phyloP scores from a whole-genome alignment of 805 yeast species.

The Yamadazyma kitorensis region DNA sequence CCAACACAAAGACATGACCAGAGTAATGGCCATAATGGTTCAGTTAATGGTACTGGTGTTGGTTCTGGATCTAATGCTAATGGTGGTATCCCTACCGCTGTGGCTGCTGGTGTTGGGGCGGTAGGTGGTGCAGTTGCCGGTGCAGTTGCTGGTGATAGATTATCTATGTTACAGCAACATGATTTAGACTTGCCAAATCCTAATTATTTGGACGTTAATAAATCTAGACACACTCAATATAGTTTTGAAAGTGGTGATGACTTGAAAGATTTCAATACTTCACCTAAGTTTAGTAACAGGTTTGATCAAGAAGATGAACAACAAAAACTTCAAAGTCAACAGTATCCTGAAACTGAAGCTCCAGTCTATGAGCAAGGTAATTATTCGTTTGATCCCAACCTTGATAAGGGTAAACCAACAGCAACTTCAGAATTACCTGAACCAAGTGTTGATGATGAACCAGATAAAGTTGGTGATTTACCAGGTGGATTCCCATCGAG shows the following conservation, averaged over 20 bases:
- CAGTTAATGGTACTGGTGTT: no score
- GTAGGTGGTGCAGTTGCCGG: no score
- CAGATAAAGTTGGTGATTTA: constrained; percentile 16
- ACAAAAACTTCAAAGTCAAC: not conserved
- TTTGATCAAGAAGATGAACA: constrained; percentile 12
- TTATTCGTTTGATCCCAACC: no score
- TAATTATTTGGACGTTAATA: constrained; percentile 10
- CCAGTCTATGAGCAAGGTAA: no score
- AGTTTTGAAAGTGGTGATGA: constrained; percentile 44
- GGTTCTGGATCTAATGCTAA: no score
- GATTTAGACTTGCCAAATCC: constrained; percentile 23
- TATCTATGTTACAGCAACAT: constrained; percentile 34
- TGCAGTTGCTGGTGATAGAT: constrained; percentile 24
- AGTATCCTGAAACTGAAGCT: no score
- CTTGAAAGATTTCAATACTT: constrained; percentile 24
- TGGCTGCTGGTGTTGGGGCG: no score
- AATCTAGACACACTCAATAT: constrained; percentile 19
- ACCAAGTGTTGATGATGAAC: constrained; percentile 9
- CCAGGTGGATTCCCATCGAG: constrained; percentile 1
- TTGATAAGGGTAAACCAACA: no score
- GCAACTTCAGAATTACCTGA: constrained; percentile 4
- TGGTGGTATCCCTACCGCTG: no score
- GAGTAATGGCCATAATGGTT: no score
- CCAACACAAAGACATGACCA: no score
- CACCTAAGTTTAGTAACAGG: constrained; percentile 24